Percentiles rank a stretch among this genome's conserved stretches.
These are phyloP conservation scores for Jacaranda mimosifolia DNA, from an alignment of 257 asterid genomes.

Conservation along the genomic window DNA sequence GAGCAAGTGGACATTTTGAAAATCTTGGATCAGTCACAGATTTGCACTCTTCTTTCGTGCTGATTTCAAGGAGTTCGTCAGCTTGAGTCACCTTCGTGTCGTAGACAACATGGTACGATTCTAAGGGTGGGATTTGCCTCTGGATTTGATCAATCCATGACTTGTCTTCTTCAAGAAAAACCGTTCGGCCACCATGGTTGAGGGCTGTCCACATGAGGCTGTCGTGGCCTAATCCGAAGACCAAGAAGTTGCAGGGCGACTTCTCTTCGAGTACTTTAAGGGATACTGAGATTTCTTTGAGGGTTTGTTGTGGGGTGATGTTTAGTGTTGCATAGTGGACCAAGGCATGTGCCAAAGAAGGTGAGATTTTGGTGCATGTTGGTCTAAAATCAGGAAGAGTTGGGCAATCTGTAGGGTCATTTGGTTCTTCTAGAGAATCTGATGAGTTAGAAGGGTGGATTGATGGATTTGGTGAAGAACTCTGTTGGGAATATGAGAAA, in stretches of 20 bases:
- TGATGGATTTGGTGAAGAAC: not conserved
- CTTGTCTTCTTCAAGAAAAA: slow-evolving; percentile 82
- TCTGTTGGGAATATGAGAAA: slow-evolving; percentile 36
- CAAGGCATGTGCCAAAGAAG: slow-evolving; percentile 69
- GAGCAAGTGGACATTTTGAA: slow-evolving; percentile 71
- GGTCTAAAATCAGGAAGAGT: slow-evolving; percentile 38
- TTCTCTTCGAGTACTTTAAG: slow-evolving; percentile 63
- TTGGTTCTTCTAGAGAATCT: slow-evolving; percentile 31
- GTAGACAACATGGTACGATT: slow-evolving; percentile 73
- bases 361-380: slow-evolving; percentile 70
- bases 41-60: slow-evolving; percentile 60
- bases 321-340: slow-evolving; percentile 84
- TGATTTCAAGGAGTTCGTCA: slow-evolving; percentile 64
- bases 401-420: slow-evolving; percentile 29
- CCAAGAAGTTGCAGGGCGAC: slow-evolving; percentile 85
- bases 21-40: slow-evolving; percentile 71
- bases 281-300: slow-evolving; percentile 74
- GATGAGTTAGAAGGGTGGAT: slow-evolving; percentile 25
- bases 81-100: slow-evolving; percentile 78
- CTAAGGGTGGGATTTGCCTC: slow-evolving; percentile 58
- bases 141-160: slow-evolving; percentile 76
- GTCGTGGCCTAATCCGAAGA: slow-evolving; percentile 87
- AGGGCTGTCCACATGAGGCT: slow-evolving; percentile 94
- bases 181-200: slow-evolving; percentile 82
- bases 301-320: slow-evolving; percentile 91